Evolutionary conservation across 345 rosid species (phyloP).

Genomic region (Gossypium longicalyx): DNA sequence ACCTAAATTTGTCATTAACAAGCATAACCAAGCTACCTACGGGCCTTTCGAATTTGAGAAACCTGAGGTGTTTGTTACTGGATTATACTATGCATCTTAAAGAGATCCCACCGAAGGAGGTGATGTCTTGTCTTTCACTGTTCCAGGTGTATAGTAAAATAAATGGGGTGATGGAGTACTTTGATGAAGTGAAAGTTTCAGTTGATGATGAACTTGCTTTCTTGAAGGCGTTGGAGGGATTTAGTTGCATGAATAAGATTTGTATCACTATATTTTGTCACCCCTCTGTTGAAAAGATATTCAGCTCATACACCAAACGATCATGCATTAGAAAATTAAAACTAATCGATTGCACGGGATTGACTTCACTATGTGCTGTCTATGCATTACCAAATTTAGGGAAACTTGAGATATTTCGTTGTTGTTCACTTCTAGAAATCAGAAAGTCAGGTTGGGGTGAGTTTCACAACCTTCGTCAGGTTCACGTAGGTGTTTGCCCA

Average conservation of each 20-base stretch:
- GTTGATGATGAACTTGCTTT: not conserved
- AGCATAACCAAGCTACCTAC: not conserved
- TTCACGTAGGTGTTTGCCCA: not conserved
- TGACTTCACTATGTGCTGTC: not conserved
- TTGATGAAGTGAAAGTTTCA: not conserved
- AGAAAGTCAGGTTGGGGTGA: not conserved
- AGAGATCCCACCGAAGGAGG: not conserved
- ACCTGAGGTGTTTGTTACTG: slow-evolving; percentile 2
- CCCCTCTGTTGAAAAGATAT: not conserved
- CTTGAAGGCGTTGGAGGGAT: not conserved
- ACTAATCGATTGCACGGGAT: not conserved
- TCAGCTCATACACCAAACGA: not conserved
- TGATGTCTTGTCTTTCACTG: not conserved
- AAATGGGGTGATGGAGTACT: not conserved
- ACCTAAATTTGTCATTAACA: slow-evolving; percentile 7
- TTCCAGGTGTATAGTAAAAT: slow-evolving; percentile 8
- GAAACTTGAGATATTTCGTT: not conserved
- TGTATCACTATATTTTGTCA: not conserved
- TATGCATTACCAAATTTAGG: not conserved
- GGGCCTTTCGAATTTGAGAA: not conserved
- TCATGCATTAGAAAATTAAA: not conserved
- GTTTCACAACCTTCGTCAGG: not conserved
- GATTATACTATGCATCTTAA: not conserved
- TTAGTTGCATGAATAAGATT: not conserved
- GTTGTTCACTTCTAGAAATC: not conserved